Evolutionary conservation across 108 stramenopile genomes (phyloP), one percentile per base, ranked within the genome.

Genomic region (Aurantiochytrium sp.): DNA sequence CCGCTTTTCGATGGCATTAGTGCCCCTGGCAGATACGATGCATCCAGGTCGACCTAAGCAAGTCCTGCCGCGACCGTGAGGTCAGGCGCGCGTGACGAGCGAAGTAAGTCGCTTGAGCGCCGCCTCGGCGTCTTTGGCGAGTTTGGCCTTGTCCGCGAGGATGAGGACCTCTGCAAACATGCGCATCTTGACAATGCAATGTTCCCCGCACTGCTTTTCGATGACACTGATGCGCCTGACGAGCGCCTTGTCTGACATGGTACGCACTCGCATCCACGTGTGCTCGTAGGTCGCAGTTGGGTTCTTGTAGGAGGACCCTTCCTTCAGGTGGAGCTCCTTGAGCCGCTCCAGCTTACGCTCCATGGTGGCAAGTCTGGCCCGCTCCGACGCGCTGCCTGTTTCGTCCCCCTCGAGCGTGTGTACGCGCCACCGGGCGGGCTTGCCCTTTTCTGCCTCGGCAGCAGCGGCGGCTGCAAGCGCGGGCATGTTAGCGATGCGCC

Each of bases 81-180:
- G n/a, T 52, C 50, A 81, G 24, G 73, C 39, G 12, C 45, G 39
- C 1, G 73, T 81, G 45, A 81, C 30, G 2, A 81, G 73, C 3
- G 42, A 41, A 48, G n/a, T 41, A 6, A 81, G 45, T 1, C 73
- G 39, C n/a, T 81, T 41, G 21, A 81, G 45, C 27, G 73, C 73
- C 10, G 73, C 73, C 39, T 81, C 73, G 50, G 73, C 73, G 32
- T 81, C 73, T 81, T 81, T 24, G 45, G 73, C 73, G 8, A 81
- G 73, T 1, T 81, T 24, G 1, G 6, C 19, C 39, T 81, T 81
- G n/a, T 24, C 45, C 12, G 73, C 73, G 10, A 81, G 39, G 32
- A 81, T 81, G 19, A 81, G 73, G 19, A 81, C 73, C 45, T 81
- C 73, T 41, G 73, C 39, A 81, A 81, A 81, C 73, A 81, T 81